These are phyloP conservation scores for Auricularia auricula-judae DNA, from an alignment of 768 basidiomycete species.

Conservation along the genomic window DNA sequence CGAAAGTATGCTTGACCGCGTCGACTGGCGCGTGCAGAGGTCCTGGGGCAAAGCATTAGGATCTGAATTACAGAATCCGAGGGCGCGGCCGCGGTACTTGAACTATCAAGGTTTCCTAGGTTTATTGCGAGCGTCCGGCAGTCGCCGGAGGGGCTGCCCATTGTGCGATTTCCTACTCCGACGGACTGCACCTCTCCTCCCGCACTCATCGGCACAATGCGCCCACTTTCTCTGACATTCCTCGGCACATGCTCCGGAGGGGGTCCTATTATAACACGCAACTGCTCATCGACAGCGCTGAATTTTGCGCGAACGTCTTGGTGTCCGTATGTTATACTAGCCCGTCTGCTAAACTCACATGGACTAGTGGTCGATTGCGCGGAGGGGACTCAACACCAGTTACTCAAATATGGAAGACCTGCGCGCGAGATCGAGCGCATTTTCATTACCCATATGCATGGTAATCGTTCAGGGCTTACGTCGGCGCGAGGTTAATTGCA, in stretches of 20 bases:
- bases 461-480: constrained; percentile 23
- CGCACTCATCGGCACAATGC: not conserved
- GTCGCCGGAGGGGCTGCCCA: no score
- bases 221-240: constrained; percentile 45
- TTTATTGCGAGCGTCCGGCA: no score
- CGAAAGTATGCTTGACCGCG: no score
- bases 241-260: constrained; percentile 70
- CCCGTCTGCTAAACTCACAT: not conserved
- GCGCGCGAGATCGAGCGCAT: constrained; percentile 30
- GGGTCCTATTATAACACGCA: constrained; percentile 60
- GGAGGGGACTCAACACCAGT: constrained; percentile 47
- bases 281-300: constrained; percentile 40
- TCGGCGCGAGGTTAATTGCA: not conserved
- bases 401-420: no score
- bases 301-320: constrained; percentile 52
- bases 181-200: no score
- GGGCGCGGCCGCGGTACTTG: no score
- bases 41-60: no score
- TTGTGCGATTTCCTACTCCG: no score
- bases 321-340: constrained; percentile 2
- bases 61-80: no score
- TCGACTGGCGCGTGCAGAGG: no score
- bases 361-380: constrained; percentile 73
- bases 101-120: no score
- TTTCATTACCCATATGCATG: constrained; percentile 81